Evolutionary conservation across 2,329 filamentous ascomycete genomes (phyloP).

Genomic region (Diaporthe eres): DNA sequence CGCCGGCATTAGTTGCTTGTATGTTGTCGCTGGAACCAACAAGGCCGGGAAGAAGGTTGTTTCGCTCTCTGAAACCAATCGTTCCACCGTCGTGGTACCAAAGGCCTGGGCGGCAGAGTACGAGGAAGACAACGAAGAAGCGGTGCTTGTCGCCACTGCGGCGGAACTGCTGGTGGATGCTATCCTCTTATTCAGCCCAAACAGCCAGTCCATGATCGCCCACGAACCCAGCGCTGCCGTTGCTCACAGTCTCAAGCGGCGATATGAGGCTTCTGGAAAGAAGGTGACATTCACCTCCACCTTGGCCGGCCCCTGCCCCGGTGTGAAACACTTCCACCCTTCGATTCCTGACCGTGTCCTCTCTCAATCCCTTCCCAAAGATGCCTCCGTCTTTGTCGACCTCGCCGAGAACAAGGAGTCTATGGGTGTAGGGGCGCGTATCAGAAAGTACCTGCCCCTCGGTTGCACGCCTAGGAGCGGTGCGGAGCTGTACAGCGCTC

Average conservation of each 20-base stretch:
- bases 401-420: conserved; percentile 13
- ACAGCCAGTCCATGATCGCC: conserved; percentile 2
- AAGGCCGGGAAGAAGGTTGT: conserved; percentile 1
- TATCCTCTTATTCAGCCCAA: not conserved
- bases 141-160: conserved; percentile 9
- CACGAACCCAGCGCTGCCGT: conserved; percentile 6
- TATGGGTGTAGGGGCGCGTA: conserved; percentile 11
- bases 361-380: not conserved
- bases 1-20: conserved; percentile 11
- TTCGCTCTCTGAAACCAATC: not conserved
- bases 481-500: conserved; percentile 18
- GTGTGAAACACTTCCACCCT: conserved; percentile 9
- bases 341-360: conserved; percentile 19
- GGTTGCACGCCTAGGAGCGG: not conserved
- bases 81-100: conserved; percentile 3
- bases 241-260: conserved; percentile 8
- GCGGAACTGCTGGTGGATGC: conserved; percentile 17
- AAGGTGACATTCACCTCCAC: conserved; percentile 20
- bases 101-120: not conserved
- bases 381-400: conserved; percentile 12
- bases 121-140: conserved; percentile 8
- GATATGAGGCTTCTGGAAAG: conserved; percentile 8
- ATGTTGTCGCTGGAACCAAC: not conserved
- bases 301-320: not conserved
- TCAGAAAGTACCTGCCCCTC: conserved; percentile 19